Conservation (phyloP, 176 grass and related monocot genomes). For the Tillandsia leiboldiana region DNA sequence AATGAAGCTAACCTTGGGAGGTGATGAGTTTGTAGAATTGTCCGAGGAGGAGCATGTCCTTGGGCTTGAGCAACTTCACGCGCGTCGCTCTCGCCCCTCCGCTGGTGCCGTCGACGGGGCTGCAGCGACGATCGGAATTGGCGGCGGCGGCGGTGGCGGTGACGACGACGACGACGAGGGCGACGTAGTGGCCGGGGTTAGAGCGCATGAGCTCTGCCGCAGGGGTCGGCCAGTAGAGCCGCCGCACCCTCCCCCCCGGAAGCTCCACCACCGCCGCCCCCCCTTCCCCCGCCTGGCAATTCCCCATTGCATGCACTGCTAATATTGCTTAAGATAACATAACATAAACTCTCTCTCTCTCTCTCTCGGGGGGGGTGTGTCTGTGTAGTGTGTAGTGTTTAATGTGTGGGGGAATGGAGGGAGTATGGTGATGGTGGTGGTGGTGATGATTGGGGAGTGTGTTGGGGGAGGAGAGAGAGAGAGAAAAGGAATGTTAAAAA, state of each 20-base stretch:
- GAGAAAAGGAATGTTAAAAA: no score
- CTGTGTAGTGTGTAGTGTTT: no score
- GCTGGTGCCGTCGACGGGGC: background rate
- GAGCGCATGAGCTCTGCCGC: constrained; percentile 68
- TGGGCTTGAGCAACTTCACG: constrained; percentile 91
- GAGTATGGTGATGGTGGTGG: no score
- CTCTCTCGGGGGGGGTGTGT: no score
- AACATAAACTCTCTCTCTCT: no score
- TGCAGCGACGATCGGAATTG: constrained; percentile 1
- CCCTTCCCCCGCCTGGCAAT: constrained; percentile 93
- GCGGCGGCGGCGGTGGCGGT: constrained; percentile 22
- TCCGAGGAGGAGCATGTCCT: constrained; percentile 74
- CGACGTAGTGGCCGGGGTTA: constrained; percentile 88
- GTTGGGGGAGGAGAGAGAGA: no score
- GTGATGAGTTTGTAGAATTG: constrained; percentile 93
- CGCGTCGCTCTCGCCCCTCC: constrained; percentile 47
- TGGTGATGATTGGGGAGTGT: no score
- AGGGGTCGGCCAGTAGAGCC: constrained; percentile 67
- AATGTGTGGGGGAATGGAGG: no score
- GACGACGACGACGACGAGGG: constrained; percentile 67
- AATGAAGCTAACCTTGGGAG: constrained; percentile 51
- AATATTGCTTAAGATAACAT: no score
- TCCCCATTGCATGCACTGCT: constrained; percentile 47
- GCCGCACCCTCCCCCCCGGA: constrained; percentile 83
- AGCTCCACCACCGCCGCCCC: constrained; percentile 77